phyloP scores from a whole-genome alignment of 768 basidiomycete species.

The Lentinula edodes region DNA sequence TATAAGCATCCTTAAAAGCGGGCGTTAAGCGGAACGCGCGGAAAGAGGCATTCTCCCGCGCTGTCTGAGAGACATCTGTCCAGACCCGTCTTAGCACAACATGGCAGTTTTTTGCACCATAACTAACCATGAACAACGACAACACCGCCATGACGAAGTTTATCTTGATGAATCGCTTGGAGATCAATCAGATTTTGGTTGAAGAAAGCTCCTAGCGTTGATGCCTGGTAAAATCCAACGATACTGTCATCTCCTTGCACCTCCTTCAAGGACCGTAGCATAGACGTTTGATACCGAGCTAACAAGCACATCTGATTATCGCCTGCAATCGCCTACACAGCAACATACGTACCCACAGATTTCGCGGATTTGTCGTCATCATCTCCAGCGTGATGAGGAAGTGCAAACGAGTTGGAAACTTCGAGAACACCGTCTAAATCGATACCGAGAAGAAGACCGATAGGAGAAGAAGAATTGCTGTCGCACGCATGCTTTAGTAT shows the following conservation, averaged over 20 bases:
- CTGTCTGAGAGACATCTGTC: constrained; percentile 71
- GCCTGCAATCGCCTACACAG: constrained; percentile 5
- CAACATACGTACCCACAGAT: constrained; percentile 51
- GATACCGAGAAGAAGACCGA: constrained; percentile 84
- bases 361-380: constrained; percentile 83
- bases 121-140: constrained; percentile 76
- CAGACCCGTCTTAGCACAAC: constrained; percentile 3
- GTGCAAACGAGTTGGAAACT: constrained; percentile 85
- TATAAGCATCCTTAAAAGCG: constrained; percentile 77
- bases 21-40: constrained; percentile 82
- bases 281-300: constrained; percentile 80
- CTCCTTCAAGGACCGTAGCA: constrained; percentile 85
- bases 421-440: constrained; percentile 90
- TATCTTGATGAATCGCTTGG: constrained; percentile 81
- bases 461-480: constrained; percentile 61
- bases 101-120: background rate
- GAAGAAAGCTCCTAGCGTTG: constrained; percentile 79
- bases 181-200: constrained; percentile 77
- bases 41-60: constrained; percentile 82
- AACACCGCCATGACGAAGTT: constrained; percentile 79
- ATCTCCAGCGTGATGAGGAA: constrained; percentile 67
- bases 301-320: constrained; percentile 6
- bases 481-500: constrained; percentile 92
- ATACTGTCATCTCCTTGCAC: constrained; percentile 89
- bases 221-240: constrained; percentile 93